Conservation (phyloP, 305 asterid genomes). For the Fraxinus albicans region DNA sequence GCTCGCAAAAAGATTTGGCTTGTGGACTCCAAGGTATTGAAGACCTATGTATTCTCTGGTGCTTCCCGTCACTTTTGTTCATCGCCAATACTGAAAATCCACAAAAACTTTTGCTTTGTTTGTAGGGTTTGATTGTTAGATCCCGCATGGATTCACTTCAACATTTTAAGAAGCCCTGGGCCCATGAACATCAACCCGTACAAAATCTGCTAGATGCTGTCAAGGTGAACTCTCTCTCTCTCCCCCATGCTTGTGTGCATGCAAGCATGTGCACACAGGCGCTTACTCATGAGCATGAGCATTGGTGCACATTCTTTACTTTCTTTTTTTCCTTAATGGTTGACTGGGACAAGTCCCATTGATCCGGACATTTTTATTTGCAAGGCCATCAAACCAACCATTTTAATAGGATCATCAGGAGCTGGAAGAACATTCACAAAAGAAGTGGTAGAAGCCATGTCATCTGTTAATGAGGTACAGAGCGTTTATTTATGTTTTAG, state of each 20-base stretch:
- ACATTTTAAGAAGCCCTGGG: slow-evolving; percentile 98
- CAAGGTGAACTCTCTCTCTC: slow-evolving; percentile 52
- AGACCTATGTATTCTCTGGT: not conserved
- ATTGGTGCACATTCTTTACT: not conserved
- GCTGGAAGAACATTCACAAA: slow-evolving; percentile 89
- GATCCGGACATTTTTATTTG: not conserved
- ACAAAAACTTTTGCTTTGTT: slow-evolving; percentile 11
- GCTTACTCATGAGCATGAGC: not conserved
- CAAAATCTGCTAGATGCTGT: slow-evolving; percentile 70
- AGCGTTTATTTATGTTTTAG: not conserved
- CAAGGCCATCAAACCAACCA: slow-evolving; percentile 88
- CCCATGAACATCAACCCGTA: slow-evolving; percentile 90
- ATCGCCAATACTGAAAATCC: slow-evolving; percentile 7
- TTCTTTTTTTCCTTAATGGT: not conserved
- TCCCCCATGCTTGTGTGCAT: not conserved
- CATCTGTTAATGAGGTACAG: slow-evolving; percentile 74
- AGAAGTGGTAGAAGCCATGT: slow-evolving; percentile 84
- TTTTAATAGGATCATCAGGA: slow-evolving; percentile 96
- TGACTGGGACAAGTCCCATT: not conserved
- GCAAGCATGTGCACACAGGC: not conserved
- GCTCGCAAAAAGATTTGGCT: slow-evolving; percentile 91
- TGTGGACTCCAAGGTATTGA: slow-evolving; percentile 84
- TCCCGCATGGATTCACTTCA: slow-evolving; percentile 88
- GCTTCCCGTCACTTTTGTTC: not conserved
- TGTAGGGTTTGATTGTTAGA: slow-evolving; percentile 78